phyloP scores from a whole-genome alignment of 306 rosid species.

The Malus sieversii region DNA sequence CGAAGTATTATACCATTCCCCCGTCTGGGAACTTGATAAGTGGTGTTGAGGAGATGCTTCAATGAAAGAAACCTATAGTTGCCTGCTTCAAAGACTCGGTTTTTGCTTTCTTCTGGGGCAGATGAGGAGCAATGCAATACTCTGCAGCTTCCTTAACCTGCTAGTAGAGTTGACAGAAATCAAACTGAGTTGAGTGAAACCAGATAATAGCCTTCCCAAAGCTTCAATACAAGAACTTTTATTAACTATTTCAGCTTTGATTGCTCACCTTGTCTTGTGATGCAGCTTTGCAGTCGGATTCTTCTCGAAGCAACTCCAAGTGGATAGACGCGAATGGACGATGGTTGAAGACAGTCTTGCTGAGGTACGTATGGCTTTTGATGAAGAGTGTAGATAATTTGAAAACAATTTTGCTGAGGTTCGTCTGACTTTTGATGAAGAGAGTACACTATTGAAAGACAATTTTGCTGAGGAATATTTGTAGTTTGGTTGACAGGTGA shows the following conservation, averaged over 20 bases:
- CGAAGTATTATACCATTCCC: background rate
- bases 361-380: too few relatives aligned
- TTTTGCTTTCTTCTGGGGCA: background rate
- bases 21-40: background rate
- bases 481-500: constrained; percentile 13
- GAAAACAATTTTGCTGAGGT: background rate
- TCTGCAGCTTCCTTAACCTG: constrained; percentile 29
- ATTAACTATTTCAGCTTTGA: background rate
- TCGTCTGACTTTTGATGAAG: background rate
- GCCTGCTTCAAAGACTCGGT: background rate
- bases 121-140: background rate
- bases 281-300: background rate
- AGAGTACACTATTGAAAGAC: background rate
- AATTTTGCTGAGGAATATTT: background rate
- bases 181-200: background rate
- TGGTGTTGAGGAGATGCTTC: background rate
- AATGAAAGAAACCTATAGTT: background rate
- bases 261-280: constrained; percentile 36
- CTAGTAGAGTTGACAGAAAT: constrained; percentile 7
- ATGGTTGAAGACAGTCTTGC: background rate
- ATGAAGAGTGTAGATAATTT: too few relatives aligned
- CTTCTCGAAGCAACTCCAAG: background rate
- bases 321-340: background rate
- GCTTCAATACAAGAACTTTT: background rate
- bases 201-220: background rate